Evolutionary conservation across 345 rosid species (phyloP).

Genomic region (Citrus maxima): DNA sequence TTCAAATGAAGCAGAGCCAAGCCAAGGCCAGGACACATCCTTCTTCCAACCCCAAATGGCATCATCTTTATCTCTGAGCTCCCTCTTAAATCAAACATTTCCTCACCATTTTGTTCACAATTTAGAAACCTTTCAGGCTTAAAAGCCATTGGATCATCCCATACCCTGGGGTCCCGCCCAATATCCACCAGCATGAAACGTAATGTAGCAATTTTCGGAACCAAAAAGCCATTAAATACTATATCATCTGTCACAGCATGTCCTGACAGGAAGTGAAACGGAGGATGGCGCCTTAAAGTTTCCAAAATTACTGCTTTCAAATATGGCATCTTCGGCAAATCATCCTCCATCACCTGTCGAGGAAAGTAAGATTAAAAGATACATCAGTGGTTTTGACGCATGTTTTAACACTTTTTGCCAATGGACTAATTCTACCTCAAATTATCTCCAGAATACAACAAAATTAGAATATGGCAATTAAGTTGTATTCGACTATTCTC

Average conservation of each 20-base stretch:
- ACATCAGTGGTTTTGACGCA: too few relatives aligned
- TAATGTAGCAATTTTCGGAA: not conserved
- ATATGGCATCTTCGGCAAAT: constrained; percentile 7
- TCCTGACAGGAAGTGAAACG: not conserved
- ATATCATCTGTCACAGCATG: constrained; percentile 2
- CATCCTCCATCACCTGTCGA: not conserved
- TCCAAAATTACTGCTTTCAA: constrained; percentile 6
- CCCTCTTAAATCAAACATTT: constrained; percentile 1
- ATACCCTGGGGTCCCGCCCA: not conserved
- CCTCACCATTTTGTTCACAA: not conserved
- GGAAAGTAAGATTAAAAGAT: too few relatives aligned
- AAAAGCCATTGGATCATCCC: constrained; percentile 10
- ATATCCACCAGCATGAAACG: not conserved
- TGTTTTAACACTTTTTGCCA: too few relatives aligned
- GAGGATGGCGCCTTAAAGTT: constrained; percentile 10
- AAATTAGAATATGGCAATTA: too few relatives aligned
- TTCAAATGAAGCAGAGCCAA: constrained; percentile 16
- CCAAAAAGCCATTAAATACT: not conserved
- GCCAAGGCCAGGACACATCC: constrained; percentile 11
- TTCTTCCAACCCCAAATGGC: constrained; percentile 14
- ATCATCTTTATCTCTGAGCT: constrained; percentile 9
- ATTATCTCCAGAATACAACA: too few relatives aligned
- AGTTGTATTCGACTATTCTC: too few relatives aligned
- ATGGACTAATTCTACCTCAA: too few relatives aligned
- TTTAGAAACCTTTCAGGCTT: constrained; percentile 6